phyloP scores from a whole-genome alignment of 2,329 filamentous ascomycete genomes.

The Alternaria novae-zelandiae region DNA sequence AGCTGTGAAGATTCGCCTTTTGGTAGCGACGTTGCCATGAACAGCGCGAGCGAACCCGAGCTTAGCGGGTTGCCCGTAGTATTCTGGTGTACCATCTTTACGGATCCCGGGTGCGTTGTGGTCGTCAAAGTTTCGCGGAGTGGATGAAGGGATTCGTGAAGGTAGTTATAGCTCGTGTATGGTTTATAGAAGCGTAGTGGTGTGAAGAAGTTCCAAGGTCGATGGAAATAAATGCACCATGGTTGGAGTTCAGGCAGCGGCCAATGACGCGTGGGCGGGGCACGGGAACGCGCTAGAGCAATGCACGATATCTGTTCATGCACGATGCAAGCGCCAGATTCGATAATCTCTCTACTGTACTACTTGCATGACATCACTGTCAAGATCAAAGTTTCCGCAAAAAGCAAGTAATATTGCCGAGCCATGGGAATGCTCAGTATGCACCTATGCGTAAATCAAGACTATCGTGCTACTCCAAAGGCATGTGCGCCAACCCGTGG shows the following conservation, averaged over 20 bases:
- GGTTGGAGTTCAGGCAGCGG: constrained; percentile 10
- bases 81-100: constrained; percentile 36
- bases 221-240: neutral
- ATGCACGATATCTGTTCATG: constrained; percentile 16
- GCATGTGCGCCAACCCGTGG: constrained; percentile 21
- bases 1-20: constrained; percentile 53
- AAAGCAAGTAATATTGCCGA: constrained; percentile 5
- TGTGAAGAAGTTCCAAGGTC: neutral
- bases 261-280: constrained; percentile 25
- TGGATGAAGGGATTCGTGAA: neutral
- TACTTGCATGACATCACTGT: constrained; percentile 11
- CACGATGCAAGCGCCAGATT: neutral
- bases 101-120: neutral
- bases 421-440: neutral
- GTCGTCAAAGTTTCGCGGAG: neutral
- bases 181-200: neutral
- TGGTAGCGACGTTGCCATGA: constrained; percentile 55
- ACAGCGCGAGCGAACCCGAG: constrained; percentile 50
- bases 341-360: neutral
- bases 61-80: constrained; percentile 53
- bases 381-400: neutral
- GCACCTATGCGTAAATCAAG: neutral
- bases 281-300: constrained; percentile 25
- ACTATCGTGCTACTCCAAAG: neutral
- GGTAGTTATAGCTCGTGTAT: neutral